phyloP scores from a whole-genome alignment of 371 early-diverging fungal genomes.

The Rhizopus microsporus region DNA sequence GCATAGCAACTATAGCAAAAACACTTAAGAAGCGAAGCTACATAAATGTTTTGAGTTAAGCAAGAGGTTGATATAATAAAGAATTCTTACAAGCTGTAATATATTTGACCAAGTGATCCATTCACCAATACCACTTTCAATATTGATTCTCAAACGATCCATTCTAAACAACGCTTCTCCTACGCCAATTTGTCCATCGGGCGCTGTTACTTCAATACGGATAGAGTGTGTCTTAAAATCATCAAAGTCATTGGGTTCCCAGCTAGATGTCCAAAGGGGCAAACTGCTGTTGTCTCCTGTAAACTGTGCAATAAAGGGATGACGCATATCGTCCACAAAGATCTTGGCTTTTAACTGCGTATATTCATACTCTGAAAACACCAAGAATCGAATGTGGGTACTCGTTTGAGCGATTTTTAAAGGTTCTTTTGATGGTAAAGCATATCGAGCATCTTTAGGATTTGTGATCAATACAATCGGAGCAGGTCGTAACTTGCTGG shows the following conservation, averaged over 20 bases:
- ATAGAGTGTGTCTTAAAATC: conserved; percentile 66
- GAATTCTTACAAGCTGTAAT: conserved; percentile 45
- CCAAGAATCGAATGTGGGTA: conserved; percentile 75
- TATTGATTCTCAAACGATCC: conserved; percentile 60
- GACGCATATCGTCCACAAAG: conserved; percentile 46
- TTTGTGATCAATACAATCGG: conserved; percentile 87
- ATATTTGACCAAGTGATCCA: conserved; percentile 70
- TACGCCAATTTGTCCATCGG: conserved; percentile 47
- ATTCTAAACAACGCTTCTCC: conserved; percentile 58
- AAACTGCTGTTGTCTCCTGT: conserved; percentile 41
- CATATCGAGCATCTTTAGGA: conserved; percentile 83
- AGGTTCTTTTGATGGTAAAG: conserved; percentile 75
- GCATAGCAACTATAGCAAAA: conserved; percentile 23
- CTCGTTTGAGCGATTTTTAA: conserved; percentile 55
- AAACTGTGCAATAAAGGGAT: conserved; percentile 37
- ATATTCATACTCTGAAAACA: conserved; percentile 54
- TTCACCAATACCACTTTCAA: conserved; percentile 73
- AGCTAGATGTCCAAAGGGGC: conserved; percentile 73
- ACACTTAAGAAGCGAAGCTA: conserved; percentile 33
- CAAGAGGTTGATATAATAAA: background rate
- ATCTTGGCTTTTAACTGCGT: conserved; percentile 53
- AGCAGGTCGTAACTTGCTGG: conserved; percentile 31
- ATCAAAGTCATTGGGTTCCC: conserved; percentile 71
- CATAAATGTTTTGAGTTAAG: background rate
- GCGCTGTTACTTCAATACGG: conserved; percentile 58